Conservation (phyloP, 441 rosid genomes). For the Oxalis stricta region DNA sequence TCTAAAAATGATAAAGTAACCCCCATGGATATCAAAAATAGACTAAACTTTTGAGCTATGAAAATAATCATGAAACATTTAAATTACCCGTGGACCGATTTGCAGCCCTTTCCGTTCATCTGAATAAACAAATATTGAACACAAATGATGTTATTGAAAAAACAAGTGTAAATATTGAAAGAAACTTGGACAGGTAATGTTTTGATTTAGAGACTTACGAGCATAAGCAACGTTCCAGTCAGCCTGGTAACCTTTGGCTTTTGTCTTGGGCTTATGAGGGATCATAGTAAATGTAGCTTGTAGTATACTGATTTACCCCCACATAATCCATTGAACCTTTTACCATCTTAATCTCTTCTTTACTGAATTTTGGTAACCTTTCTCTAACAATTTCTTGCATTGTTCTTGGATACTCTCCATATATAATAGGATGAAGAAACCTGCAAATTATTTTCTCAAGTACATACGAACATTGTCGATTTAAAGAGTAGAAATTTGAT, state of each 20-base stretch:
- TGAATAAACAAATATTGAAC: constrained; percentile 3
- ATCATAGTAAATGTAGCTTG: constrained; percentile 14
- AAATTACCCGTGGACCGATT: constrained; percentile 23
- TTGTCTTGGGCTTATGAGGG: constrained; percentile 3
- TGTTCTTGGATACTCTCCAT: constrained; percentile 32
- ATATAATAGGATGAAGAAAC: constrained; percentile 29
- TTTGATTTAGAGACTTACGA: too few relatives aligned
- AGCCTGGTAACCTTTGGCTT: constrained; percentile 12
- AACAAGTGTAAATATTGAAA: too few relatives aligned
- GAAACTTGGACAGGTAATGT: too few relatives aligned
- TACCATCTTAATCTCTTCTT: constrained; percentile 20
- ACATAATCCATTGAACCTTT: constrained; percentile 24
- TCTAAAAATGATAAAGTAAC: too few relatives aligned
- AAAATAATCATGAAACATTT: not conserved
- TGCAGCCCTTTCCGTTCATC: constrained; percentile 19
- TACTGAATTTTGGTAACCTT: constrained; percentile 23
- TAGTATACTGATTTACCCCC: constrained; percentile 31
- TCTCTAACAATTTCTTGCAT: constrained; percentile 23
- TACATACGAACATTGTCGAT: too few relatives aligned
- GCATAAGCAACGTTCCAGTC: constrained; percentile 23
- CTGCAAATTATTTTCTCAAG: constrained; percentile 4
- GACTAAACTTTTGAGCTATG: too few relatives aligned
- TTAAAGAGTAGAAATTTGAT: too few relatives aligned
- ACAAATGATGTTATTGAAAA: not conserved
- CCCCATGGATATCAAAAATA: too few relatives aligned